phyloP scores from a whole-genome alignment of 192 early-diverging fungal species.

The Coemansia sp. region DNA sequence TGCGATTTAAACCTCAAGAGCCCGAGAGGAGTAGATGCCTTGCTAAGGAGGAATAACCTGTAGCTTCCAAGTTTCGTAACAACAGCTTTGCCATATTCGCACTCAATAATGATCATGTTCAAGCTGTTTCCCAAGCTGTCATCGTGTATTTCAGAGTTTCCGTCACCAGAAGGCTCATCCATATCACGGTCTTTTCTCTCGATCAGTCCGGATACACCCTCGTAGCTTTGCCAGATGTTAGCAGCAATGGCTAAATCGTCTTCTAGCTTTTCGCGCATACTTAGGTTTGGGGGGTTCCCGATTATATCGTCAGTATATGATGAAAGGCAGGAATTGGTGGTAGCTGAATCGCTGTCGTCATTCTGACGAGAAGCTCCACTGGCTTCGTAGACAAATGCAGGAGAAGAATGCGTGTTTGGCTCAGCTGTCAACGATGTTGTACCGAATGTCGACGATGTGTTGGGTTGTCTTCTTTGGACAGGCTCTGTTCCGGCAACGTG shows the following conservation, averaged over 20 bases:
- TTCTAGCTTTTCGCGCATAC: constrained; percentile 40
- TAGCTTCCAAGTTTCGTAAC: constrained; percentile 33
- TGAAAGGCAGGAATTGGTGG: constrained; percentile 18
- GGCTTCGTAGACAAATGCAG: background rate
- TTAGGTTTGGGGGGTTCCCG: constrained; percentile 10
- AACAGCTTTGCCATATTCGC: constrained; percentile 34
- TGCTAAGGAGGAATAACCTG: constrained; percentile 42
- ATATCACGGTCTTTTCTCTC: constrained; percentile 36
- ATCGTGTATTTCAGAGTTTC: constrained; percentile 29
- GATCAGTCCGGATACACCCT: constrained; percentile 32
- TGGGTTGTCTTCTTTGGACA: background rate
- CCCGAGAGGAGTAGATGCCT: constrained; percentile 27
- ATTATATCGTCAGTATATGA: constrained; percentile 23
- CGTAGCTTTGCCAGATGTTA: constrained; percentile 48
- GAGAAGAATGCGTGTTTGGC: background rate
- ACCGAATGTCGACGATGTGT: background rate
- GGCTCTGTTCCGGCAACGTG: background rate
- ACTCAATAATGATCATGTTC: constrained; percentile 45
- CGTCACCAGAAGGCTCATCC: constrained; percentile 31
- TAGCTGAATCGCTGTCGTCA: constrained; percentile 7
- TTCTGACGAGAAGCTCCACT: background rate
- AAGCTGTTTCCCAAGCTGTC: constrained; percentile 24
- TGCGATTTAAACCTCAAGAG: constrained; percentile 40
- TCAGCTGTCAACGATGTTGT: background rate
- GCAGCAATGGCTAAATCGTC: constrained; percentile 49